Conservation (phyloP, 202 grass and related monocot genomes). For the Panicum virgatum region DNA sequence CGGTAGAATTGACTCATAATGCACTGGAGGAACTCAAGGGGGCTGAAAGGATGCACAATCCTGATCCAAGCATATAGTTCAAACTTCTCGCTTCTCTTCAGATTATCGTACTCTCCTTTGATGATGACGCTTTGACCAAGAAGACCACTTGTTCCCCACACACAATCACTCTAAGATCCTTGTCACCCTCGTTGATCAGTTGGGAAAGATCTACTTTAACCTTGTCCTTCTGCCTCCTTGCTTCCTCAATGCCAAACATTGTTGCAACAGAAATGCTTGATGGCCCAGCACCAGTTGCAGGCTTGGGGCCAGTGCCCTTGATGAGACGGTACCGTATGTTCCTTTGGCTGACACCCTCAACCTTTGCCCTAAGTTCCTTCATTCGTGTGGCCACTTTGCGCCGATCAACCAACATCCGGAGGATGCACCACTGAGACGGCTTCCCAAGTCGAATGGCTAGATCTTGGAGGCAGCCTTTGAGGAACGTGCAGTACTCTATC, state of each 20-base stretch:
- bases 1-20: not conserved
- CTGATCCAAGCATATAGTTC: not conserved
- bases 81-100: not conserved
- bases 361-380: constrained; percentile 1
- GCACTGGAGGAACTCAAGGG: not conserved
- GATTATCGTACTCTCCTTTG: not conserved
- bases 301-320: not conserved
- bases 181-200: not conserved
- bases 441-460: not conserved
- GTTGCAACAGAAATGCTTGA: not conserved
- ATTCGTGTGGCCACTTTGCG: not conserved
- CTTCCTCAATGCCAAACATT: constrained; percentile 2
- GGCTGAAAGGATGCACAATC: not conserved
- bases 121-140: not conserved
- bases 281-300: not conserved
- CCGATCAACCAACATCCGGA: not conserved
- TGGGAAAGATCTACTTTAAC: not conserved
- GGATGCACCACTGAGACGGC: not conserved
- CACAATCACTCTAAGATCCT: not conserved
- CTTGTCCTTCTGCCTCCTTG: not conserved
- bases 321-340: not conserved
- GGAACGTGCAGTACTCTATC: no score
- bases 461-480: constrained; percentile 10
- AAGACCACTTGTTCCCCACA: not conserved
- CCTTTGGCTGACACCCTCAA: constrained; percentile 19